Evolutionary conservation across 1,139 yeast genomes (phyloP).

Genomic region (Sugiyamaella castrensis): DNA sequence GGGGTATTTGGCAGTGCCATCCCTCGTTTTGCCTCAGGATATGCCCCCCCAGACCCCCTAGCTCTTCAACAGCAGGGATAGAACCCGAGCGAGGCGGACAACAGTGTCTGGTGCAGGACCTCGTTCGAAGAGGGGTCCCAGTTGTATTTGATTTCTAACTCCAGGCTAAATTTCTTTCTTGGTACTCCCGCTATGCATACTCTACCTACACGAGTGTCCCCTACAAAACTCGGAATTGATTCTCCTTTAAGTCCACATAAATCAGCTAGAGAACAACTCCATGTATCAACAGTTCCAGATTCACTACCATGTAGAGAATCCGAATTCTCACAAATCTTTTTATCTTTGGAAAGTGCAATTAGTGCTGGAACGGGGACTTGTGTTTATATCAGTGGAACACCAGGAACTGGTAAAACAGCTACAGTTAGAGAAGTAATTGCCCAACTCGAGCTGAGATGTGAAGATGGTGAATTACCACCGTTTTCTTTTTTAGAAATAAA

Average conservation of each 20-base stretch:
- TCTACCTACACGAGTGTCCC: conserved; percentile 6
- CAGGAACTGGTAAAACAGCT: conserved; percentile 97
- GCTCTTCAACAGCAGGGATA: too few species aligned
- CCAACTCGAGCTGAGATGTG: conserved; percentile 48
- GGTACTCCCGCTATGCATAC: conserved; percentile 1
- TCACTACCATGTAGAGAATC: conserved; percentile 84
- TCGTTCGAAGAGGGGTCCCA: too few species aligned
- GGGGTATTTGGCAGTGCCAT: too few species aligned
- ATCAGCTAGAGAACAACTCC: conserved; percentile 57
- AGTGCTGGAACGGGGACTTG: conserved; percentile 75
- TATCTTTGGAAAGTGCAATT: conserved; percentile 73
- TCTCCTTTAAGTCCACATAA: conserved; percentile 37
- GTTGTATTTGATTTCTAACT: too few species aligned
- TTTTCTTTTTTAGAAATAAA: conserved; percentile 84
- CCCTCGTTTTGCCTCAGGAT: too few species aligned
- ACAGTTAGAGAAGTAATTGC: conserved; percentile 83
- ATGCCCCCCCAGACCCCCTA: too few species aligned
- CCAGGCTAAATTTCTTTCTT: background rate
- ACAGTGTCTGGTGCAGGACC: too few species aligned
- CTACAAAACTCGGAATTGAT: conserved; percentile 1
- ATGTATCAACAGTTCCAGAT: conserved; percentile 60
- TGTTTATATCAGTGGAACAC: conserved; percentile 90
- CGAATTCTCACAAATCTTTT: conserved; percentile 72
- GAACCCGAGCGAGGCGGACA: too few species aligned
- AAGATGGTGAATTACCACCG: conserved; percentile 48